Conservation (phyloP, 805 yeast genomes). For the Ogataea kodamae region DNA sequence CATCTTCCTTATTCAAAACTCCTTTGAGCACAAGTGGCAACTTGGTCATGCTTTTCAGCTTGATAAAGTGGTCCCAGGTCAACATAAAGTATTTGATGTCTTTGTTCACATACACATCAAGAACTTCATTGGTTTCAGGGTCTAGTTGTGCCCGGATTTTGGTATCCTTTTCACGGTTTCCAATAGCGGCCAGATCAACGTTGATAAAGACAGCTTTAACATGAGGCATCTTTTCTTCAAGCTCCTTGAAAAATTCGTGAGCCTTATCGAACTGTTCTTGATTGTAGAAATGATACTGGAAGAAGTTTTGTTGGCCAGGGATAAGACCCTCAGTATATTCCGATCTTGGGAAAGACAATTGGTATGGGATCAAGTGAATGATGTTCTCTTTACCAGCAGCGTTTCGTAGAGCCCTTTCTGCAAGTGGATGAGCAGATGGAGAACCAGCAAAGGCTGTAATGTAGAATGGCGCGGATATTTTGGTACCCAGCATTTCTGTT, state of each 20-base stretch:
- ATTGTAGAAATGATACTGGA: slow-evolving; percentile 68
- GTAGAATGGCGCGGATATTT: slow-evolving; percentile 72
- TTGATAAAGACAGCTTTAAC: slow-evolving; percentile 76
- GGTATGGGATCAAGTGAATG: slow-evolving; percentile 84
- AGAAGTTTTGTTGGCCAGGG: slow-evolving; percentile 71
- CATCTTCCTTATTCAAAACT: slow-evolving; percentile 61
- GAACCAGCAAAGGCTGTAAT: slow-evolving; percentile 89
- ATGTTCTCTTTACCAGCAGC: slow-evolving; percentile 66
- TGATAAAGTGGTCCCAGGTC: slow-evolving; percentile 57
- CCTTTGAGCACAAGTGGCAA: slow-evolving; percentile 57
- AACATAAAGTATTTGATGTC: slow-evolving; percentile 25
- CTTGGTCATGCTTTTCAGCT: slow-evolving; percentile 43
- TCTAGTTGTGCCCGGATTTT: slow-evolving; percentile 57
- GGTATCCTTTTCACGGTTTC: slow-evolving; percentile 84
- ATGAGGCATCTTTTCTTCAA: slow-evolving; percentile 42
- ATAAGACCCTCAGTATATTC: slow-evolving; percentile 66
- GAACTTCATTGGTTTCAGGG: slow-evolving; percentile 27
- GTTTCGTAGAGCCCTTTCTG: slow-evolving; percentile 73
- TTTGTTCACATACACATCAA: slow-evolving; percentile 11
- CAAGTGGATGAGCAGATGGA: slow-evolving; percentile 82
- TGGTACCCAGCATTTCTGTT: slow-evolving; percentile 67
- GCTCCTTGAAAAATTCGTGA: slow-evolving; percentile 18
- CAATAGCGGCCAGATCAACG: slow-evolving; percentile 83
- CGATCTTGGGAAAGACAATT: slow-evolving; percentile 78
- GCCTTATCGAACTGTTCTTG: slow-evolving; percentile 64